Base-by-base conservation (phyloP, 352 stramenopile genomes). In the Phytophthora meadii region DNA sequence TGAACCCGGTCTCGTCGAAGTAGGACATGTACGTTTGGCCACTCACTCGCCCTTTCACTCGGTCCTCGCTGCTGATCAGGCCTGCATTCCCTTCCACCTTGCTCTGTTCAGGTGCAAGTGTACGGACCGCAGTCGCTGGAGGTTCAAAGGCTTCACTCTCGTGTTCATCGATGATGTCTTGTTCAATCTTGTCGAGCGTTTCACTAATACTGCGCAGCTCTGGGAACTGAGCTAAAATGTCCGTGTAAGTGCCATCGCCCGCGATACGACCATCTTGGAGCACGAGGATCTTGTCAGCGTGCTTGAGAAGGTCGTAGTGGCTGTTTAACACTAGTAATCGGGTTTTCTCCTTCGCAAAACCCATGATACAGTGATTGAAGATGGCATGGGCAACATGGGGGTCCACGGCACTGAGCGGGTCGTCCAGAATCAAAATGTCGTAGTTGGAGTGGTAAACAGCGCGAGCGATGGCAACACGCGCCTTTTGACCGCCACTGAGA, bases 401-500 rank as follows among this genome's bases (percentile, higher is more conserved):
- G 19, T 84, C 76, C 15, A 84, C 58, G 0, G 76, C 76, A 45
- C 67, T 79, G 5, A 82, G 42, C 14, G 72, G 70, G 36, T 84
- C 73, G 15, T 84, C 76, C 36, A 82, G 45, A 40, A 84, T 61
- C 68, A 94, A 92, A 15, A 82, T 63, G 25, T 74, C 73, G 30
- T 65, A 81, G 48, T 89, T 65, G 2, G 55, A 63, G 96, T 42
- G 73, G 72, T 98, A 98, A 30, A 98, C 78, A 9, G 85, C 89
- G 14, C 95, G 65, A n/a, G 95, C 94, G 7, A 98, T 76, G 2
- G 76, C 77, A 12, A 98, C 80, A 17, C 92, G 77, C 8, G 75
- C 76, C 69, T 98, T 98, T 70, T 99, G 94, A 1, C 96, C 96
- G 14, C 96, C 95, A 12, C 74, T 96, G 2, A 99, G 61, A 42